Evolutionary conservation across 129 eudicot genomes (phyloP), one percentile per base, ranked within the genome.

Genomic region (Saposhnikovia divaricata): DNA sequence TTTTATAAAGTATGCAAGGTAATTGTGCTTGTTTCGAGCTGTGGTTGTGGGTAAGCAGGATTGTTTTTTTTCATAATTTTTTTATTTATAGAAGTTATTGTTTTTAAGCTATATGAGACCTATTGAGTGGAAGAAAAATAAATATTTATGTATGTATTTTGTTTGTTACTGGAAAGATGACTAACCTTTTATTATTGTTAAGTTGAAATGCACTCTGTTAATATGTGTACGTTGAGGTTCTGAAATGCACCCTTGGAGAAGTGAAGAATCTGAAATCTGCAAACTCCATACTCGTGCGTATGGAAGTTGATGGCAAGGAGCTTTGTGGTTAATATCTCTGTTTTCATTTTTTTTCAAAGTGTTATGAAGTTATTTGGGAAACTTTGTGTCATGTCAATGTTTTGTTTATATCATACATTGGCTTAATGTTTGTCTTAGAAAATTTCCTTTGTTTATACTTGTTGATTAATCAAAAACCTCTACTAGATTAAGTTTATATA

Each of bases 181-280:
- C n/a, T 4, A 6, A 21, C 27, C 21, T 19, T 53, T 7, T 19
- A 19, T n/a, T n/a, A n/a, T 5, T 19, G 61, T 53, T 53, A 21
- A 55, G 27, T 21, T 6, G 11, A 55, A 21, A 21, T 21, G 23
- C 66, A 23, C 2, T 8, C 4, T 23, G 27, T n/a, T 59, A n/a
- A 23, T 59, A 59, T 57, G n/a, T 55, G 31, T 23, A 59, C n/a
- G 10, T 59, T n/a, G 0, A 23, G 25, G 15, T n/a, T 59, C 5
- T n/a, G 14, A n/a, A n/a, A 14, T 27, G 11, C 13, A 14, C 98
- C 23, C 81, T 93, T 28, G 94, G 93, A 25, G 98, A 93, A 83
- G 84, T 86, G 73, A 93, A 91, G 85, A 84, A 85, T 37, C 84
- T 61, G 11, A 89, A 88, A 50, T 85, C 85, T 71, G 88, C 86